phyloP scores from a whole-genome alignment of 2,329 filamentous ascomycete species.

The Fusarium piperis region DNA sequence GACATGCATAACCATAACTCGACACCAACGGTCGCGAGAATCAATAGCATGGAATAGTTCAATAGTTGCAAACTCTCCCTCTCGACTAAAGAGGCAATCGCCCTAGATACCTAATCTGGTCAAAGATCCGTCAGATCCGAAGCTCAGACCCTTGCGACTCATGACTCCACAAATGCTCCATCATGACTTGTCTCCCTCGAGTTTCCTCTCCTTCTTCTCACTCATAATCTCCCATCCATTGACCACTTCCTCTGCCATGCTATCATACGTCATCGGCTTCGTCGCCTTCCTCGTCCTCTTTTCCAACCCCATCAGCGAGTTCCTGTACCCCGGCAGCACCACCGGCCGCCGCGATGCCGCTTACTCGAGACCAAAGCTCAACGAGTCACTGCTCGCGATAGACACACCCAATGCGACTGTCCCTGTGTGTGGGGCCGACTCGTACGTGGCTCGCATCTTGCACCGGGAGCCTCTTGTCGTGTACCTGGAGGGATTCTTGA shows the following conservation, averaged over 20 bases:
- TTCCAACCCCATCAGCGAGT: conserved; percentile 54
- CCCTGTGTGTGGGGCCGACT: conserved; percentile 51
- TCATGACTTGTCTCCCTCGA: conserved; percentile 7
- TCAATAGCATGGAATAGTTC: not conserved
- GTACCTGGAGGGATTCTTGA: conserved; percentile 64
- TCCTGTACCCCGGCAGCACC: conserved; percentile 45
- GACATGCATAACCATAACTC: not conserved
- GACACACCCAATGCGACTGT: conserved; percentile 51
- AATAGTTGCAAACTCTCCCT: not conserved
- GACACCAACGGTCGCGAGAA: not conserved
- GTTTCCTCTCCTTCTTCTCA: not conserved
- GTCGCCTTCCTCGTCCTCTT: conserved; percentile 56
- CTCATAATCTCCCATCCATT: not conserved
- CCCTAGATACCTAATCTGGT: not conserved
- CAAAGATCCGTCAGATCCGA: conserved; percentile 14
- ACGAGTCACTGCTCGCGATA: conserved; percentile 61
- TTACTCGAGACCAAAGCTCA: conserved; percentile 57
- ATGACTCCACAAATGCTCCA: conserved; percentile 8
- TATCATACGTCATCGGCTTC: conserved; percentile 56
- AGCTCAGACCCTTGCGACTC: conserved; percentile 14
- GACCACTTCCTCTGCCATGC: conserved; percentile 46
- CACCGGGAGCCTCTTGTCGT: conserved; percentile 62
- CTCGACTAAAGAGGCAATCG: not conserved
- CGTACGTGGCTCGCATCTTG: conserved; percentile 58
- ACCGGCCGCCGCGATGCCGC: conserved; percentile 19